Base-by-base conservation (phyloP, 805 yeast genomes). In the Wickerhamomyces alni region DNA sequence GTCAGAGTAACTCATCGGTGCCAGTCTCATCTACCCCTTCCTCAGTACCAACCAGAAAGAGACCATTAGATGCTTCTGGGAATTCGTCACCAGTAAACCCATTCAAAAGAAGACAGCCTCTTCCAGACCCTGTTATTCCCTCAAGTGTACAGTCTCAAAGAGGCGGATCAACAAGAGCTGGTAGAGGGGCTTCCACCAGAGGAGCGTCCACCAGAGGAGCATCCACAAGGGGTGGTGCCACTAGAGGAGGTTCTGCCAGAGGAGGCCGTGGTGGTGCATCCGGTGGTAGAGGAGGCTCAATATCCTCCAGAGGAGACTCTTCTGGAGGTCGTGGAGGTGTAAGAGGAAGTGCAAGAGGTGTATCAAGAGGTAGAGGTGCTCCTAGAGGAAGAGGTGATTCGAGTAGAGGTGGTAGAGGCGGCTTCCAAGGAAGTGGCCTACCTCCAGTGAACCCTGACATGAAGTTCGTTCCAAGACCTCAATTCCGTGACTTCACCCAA, bases 21-120 rank as follows among this genome's bases (percentile, higher is more conserved):
- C 7, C 38, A 10, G 13, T 15, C 7, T 17, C 31, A 21, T 33
- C 33, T 26, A 9, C 28, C 8, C 8, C 12, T 11, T 26, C 28
- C 8, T 13, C 5, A 26, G 28, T 5, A 9, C 15, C 8, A 11
- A 3, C 33, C 26, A 44, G 45, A 36, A 44, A 42, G 39, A 41
- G 49, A 39, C 17, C 33, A 3, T 30, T 36, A 18, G 44, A 40
- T 7, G 9, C 21, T 30, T 17, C 21, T 17, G 15, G 24, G 4
- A 15, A 11, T 17, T 16, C 11, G 17, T 9, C 24, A 17, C 12
- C 33, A 10, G 17, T n/a, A n/a, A n/a, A n/a, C n/a, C n/a, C 24
- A 6, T 7, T 6, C 9, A 30, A 30, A 17, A 30, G 33, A 30
- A 30, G 33, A 30, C 33, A 30, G 17, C 15, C 24, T n/a, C 16